phyloP scores from a whole-genome alignment of 179 eudicot species.

The Corrigiola litoralis region DNA sequence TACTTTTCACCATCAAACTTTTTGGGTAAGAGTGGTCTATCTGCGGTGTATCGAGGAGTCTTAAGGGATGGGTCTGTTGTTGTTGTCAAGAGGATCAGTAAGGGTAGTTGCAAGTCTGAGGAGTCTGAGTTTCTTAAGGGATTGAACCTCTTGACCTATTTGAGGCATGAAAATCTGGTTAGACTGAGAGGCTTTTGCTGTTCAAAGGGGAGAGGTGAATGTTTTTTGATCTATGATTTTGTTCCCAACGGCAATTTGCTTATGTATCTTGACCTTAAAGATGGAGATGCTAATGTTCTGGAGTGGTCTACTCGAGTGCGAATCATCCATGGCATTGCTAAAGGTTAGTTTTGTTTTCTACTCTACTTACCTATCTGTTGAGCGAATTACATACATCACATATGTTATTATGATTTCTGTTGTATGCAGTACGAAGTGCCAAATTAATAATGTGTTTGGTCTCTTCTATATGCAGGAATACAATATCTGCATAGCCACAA shows the following conservation, averaged over 20 bases:
- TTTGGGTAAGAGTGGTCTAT: slow-evolving; percentile 55
- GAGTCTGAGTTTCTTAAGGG: slow-evolving; percentile 85
- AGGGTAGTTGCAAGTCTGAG: slow-evolving; percentile 82
- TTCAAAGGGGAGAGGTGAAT: slow-evolving; percentile 83
- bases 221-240: slow-evolving; percentile 77
- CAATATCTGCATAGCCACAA: slow-evolving; percentile 62
- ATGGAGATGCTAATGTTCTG: slow-evolving; percentile 53
- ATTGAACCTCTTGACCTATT: slow-evolving; percentile 54
- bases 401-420: too few relatives aligned
- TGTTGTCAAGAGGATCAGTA: slow-evolving; percentile 67
- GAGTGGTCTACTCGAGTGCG: slow-evolving; percentile 78
- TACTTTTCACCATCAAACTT: slow-evolving; percentile 53
- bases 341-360: slow-evolving; percentile 44
- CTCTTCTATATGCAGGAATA: slow-evolving; percentile 44
- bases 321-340: slow-evolving; percentile 81
- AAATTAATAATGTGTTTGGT: not conserved
- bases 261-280: slow-evolving; percentile 63
- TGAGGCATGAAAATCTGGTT: slow-evolving; percentile 72
- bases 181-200: slow-evolving; percentile 83
- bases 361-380: too few relatives aligned
- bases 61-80: slow-evolving; percentile 77
- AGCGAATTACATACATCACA: too few relatives aligned
- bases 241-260: slow-evolving; percentile 67
- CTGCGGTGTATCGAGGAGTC: slow-evolving; percentile 67
- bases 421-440: not conserved